Evolutionary conservation across 345 rosid genomes (phyloP), one percentile per base, ranked within the genome.

Genomic region (Arabis hirsuta): DNA sequence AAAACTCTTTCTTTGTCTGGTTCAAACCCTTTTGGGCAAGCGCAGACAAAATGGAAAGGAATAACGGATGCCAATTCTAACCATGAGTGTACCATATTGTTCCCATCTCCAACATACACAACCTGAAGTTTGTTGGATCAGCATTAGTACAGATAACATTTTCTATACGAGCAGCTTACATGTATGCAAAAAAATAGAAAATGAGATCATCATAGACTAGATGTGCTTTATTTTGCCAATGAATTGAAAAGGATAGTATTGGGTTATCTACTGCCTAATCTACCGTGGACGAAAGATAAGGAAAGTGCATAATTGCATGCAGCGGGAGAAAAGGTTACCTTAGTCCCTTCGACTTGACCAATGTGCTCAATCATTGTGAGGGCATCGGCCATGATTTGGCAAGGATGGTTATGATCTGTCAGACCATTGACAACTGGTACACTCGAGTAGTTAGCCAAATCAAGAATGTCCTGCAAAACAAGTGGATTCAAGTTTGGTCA

Each of bases 371-470:
- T 88, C 42, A 91, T 91, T 36, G 98, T 91, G 77, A 95, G 96
- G 36, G 99, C 98, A 83, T 95, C 99, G 0, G 98, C 98, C 92
- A 95, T 91, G 71, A 91, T 90, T 86, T 95, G 98, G 80, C 93
- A 87, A 70, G 97, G 99, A 71, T 91, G 99, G 81, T 95, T 89
- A 76, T 88, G 88, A 73, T 95, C 97, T 26, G 97, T 91, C 78
- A 91, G 81, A 70, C 99, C 97, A 80, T 91, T 91, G 50, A 95
- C 79, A 34, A 94, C 93, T 26, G 98, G 96, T 50, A 91, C 96
- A 72, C 80, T 78, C 29, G 99, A 69, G 81, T 82, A 88, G 72
- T 88, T 90, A 62, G 98, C 98, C 78, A 95, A 82, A 81, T 95
- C 96, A 73, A 88, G 86, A 71, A 95, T 85, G 80, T 90, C 96